Percentiles rank a stretch among this genome's conserved stretches.
These are phyloP conservation scores for Rhizoclosmatium globosum DNA, from an alignment of 192 early-diverging fungal species.

Conservation along the genomic window DNA sequence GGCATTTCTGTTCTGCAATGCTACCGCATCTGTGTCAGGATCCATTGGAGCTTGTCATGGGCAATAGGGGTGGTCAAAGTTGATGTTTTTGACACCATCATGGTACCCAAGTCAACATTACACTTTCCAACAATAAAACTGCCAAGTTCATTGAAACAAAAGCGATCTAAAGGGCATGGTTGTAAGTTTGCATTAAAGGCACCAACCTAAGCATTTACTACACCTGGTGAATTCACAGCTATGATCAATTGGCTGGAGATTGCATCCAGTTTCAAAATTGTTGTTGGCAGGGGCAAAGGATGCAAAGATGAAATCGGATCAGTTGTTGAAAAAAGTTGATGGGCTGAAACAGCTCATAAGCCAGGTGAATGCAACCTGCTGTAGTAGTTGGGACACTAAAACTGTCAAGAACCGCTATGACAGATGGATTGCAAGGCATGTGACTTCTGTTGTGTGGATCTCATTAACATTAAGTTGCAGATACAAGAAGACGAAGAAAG, in stretches of 20 bases:
- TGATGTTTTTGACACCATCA: not conserved
- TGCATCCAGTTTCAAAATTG: not conserved
- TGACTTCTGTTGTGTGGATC: not conserved
- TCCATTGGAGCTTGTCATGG: too few species aligned
- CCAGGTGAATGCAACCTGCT: not conserved
- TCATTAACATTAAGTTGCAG: too few species aligned
- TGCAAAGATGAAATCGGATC: too few species aligned
- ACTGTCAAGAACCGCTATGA: not conserved
- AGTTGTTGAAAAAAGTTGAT: too few species aligned
- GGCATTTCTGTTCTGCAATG: too few species aligned
- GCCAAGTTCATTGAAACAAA: not conserved
- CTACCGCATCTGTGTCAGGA: too few species aligned
- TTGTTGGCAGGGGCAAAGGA: too few species aligned
- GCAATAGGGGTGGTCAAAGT: not conserved
- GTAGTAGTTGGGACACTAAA: not conserved
- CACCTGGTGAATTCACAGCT: not conserved
- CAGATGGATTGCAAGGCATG: not conserved
- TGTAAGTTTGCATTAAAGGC: not conserved
- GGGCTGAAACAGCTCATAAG: too few species aligned
- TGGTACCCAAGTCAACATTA: not conserved
- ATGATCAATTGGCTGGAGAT: slow-evolving; percentile 7
- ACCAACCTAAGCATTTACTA: not conserved
- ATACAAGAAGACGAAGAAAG: not conserved
- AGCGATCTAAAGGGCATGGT: too few species aligned
- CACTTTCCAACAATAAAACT: not conserved